Evolutionary conservation across 164 flowering plant genomes (phyloP).

Genomic region (Nymphaea colorata): DNA sequence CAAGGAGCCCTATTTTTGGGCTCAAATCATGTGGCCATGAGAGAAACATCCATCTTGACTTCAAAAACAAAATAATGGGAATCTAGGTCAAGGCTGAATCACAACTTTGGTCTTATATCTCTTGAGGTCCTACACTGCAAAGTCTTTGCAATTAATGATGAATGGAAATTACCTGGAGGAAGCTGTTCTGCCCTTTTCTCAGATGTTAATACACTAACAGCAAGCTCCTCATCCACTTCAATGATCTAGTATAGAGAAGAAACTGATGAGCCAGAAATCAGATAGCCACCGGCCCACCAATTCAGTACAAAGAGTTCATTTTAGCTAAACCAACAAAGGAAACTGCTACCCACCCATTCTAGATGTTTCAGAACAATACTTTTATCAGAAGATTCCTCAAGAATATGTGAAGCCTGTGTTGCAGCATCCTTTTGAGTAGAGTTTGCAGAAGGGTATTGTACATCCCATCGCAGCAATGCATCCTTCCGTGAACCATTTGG

Average conservation of each 20-base stretch:
- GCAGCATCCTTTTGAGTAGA: slow-evolving; percentile 62
- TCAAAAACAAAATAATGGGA: too few relatives aligned
- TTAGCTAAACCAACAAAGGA: not conserved
- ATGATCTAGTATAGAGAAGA: slow-evolving; percentile 46
- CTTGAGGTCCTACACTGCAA: not conserved
- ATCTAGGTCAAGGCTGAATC: not conserved
- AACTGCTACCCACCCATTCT: slow-evolving; percentile 66
- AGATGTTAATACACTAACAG: slow-evolving; percentile 71
- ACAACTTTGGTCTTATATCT: not conserved
- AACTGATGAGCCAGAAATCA: not conserved
- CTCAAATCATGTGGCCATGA: too few relatives aligned
- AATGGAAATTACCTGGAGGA: slow-evolving; percentile 51
- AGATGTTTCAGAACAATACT: slow-evolving; percentile 83
- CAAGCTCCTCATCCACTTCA: slow-evolving; percentile 62
- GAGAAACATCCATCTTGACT: too few relatives aligned
- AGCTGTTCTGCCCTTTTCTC: slow-evolving; percentile 51
- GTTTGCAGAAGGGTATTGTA: slow-evolving; percentile 12
- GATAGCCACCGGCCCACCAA: slow-evolving; percentile 1
- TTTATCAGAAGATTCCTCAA: slow-evolving; percentile 76
- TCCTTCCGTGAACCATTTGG: slow-evolving; percentile 55
- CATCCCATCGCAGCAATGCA: slow-evolving; percentile 15
- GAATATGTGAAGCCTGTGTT: slow-evolving; percentile 78
- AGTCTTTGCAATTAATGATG: not conserved
- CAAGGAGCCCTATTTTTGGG: too few relatives aligned
- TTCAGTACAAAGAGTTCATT: not conserved